phyloP scores from a whole-genome alignment of 441 rosid genomes.

The Adansonia grandidieri region DNA sequence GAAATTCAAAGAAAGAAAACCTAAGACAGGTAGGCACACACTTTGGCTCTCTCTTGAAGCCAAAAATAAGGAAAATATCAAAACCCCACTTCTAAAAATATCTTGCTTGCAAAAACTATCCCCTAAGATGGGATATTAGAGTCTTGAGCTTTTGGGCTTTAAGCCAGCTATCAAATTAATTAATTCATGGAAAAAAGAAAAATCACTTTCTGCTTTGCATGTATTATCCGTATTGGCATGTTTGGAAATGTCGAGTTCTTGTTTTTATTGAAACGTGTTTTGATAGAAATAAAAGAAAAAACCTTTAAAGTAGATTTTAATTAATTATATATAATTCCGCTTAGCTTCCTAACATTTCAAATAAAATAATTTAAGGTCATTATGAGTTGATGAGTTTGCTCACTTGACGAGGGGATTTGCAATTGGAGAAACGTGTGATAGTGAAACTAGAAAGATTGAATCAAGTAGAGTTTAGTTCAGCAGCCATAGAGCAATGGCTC shows the following conservation, averaged over 20 bases:
- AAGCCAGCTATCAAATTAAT: not conserved
- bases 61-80: not conserved
- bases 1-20: not conserved
- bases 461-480: no score
- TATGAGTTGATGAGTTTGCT: not conserved
- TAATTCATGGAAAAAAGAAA: not conserved
- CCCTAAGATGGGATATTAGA: no score
- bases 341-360: not conserved
- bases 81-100: not conserved
- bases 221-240: not conserved
- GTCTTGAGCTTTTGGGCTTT: not conserved
- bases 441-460: no score
- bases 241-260: not conserved
- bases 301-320: not conserved
- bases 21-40: not conserved
- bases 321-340: not conserved
- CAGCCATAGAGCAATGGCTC: no score
- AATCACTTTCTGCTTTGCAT: not conserved
- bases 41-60: not conserved
- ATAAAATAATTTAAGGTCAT: not conserved
- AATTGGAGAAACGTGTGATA: no score
- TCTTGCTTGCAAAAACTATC: not conserved
- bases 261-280: not conserved
- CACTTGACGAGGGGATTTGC: no score
- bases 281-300: not conserved